Evolutionary conservation across 176 grass and related monocot genomes (phyloP), one percentile per base, ranked within the genome.

Genomic region (Aegilops speltoides): DNA sequence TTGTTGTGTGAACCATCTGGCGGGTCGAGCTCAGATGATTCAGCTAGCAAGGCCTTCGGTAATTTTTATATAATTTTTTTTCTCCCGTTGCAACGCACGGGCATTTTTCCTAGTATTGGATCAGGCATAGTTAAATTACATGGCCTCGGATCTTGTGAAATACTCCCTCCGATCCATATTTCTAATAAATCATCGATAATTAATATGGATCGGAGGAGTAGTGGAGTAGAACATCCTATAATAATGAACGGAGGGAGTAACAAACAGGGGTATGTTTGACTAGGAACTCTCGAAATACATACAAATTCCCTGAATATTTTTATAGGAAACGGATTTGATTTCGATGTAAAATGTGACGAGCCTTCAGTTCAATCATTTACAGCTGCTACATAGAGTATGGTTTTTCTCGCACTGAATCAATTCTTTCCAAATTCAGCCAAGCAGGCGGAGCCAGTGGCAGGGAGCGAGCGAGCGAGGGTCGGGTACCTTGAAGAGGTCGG

Each of bases 401-500:
- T 4, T 46, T 46, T 46, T 23, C 4, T 17, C 17, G 3, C 2
- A 46, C n/a, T 2, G 7, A 85, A 73, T 31, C 15, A 64, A 32
- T 73, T 46, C 16, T 79, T 43, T 24, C 14, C 46, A 48, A 48
- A 48, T 48, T 4, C 59, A 70, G 36, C 23, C 23, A 76, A 76
- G 1, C 43, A 50, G 41, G 23, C 3, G 73, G 57, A 19, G 10
- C 7, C 26, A n/a, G 38, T 74, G 52, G 19, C 7, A 19, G 50
- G 50, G 16, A 54, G 24, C 9, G 22, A 34, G 17, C n/a, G 15
- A 60, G 57, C 57, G 7, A 12, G 71, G 50, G 38, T 60, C n/a
- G 12, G 43, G 24, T 79, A 98, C 94, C 94, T 96, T 85, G 79
- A 98, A 98, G 79, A 98, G 82, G 24, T 94, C 40, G 7, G 97